Conservation (phyloP, 2,329 filamentous ascomycete genomes). For the Hawksworthiomyces lignivorus region DNA sequence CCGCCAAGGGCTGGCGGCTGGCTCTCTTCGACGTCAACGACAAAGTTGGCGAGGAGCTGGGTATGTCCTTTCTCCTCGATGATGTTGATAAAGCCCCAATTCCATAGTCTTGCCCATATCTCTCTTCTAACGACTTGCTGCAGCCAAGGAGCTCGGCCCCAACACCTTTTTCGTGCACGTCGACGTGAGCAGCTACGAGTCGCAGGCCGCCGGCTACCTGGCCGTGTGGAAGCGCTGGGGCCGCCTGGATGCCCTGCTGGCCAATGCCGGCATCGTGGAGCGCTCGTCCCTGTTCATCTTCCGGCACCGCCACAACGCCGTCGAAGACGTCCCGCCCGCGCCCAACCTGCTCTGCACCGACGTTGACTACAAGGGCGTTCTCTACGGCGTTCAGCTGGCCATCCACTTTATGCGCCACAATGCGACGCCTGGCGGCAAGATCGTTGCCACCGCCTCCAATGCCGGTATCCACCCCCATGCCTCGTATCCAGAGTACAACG, state of each 20-base stretch:
- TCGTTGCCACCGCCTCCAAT: constrained; percentile 18
- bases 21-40: constrained; percentile 8
- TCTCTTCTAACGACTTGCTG: no score
- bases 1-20: constrained; percentile 14
- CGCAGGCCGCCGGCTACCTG: constrained; percentile 34
- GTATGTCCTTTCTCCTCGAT: background rate
- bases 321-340: constrained; percentile 20
- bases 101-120: no score
- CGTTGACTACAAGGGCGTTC: constrained; percentile 41
- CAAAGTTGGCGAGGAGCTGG: constrained; percentile 7
- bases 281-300: constrained; percentile 35
- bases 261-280: constrained; percentile 45
- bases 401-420: constrained; percentile 48
- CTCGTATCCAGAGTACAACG: constrained; percentile 40
- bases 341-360: constrained; percentile 39
- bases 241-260: constrained; percentile 39
- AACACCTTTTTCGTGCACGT: constrained; percentile 33
- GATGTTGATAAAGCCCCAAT: no score
- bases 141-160: constrained; percentile 3
- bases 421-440: constrained; percentile 8
- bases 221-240: constrained; percentile 34
- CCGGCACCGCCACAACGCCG: constrained; percentile 1
- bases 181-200: constrained; percentile 39
- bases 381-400: constrained; percentile 41
- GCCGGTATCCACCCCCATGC: constrained; percentile 35